These are phyloP conservation scores for Botrytis pseudocinerea DNA, from an alignment of 2,329 filamentous ascomycete genomes.

Conservation along the genomic window DNA sequence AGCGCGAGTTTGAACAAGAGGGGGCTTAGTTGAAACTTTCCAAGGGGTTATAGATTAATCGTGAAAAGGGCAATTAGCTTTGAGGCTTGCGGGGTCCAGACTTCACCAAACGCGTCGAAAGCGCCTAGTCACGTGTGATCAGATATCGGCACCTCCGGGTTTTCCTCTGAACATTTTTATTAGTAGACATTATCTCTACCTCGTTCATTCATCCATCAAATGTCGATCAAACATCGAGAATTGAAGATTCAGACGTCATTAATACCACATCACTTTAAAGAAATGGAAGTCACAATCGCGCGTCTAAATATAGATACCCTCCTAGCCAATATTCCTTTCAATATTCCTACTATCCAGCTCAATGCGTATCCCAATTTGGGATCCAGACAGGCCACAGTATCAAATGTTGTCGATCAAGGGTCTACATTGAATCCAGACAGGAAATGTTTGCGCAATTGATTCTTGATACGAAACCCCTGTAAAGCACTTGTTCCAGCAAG, in stretches of 20 bases:
- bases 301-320: slow-evolving; percentile 7
- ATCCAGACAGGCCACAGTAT: neutral
- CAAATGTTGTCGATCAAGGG: neutral
- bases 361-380: neutral
- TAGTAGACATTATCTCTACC: neutral
- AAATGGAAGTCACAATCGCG: neutral
- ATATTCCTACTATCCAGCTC: slow-evolving; percentile 3
- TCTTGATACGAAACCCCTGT: neutral
- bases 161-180: neutral
- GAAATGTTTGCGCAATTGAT: neutral
- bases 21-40: no score
- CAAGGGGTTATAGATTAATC: neutral
- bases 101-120: neutral
- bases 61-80: no score
- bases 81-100: no score
- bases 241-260: neutral
- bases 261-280: neutral
- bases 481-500: neutral
- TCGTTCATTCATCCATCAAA: neutral
- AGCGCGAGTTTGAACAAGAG: neutral
- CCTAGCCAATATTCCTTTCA: slow-evolving; percentile 2
- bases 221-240: neutral
- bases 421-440: neutral
- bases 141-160: neutral
- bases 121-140: neutral